Evolutionary conservation across 805 yeast species (phyloP), one percentile per base, ranked within the genome.

Genomic region (Candida glaebosa): DNA sequence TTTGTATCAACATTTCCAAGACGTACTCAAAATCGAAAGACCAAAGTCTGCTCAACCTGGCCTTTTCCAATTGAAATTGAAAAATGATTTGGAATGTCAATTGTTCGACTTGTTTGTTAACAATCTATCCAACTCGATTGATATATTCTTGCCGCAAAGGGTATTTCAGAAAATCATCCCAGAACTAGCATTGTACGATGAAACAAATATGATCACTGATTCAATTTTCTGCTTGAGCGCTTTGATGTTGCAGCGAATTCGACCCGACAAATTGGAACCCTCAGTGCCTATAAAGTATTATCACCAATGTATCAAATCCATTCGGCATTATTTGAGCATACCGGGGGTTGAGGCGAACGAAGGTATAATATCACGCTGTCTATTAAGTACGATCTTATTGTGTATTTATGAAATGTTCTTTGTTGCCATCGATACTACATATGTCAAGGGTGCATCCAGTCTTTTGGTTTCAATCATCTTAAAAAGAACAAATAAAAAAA

Each of bases 341-440:
- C 57, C 60, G 3, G 60, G 46, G 14, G 41, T 50, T 12, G 60
- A 57, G 25, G 49, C 46, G 24, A 44, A 49, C 20, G 61, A 60
- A 4, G 66, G 64, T 2, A 53, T 58, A 12, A 58, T 59, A 20
- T 57, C 65, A 2, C 50, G 71, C 19, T 68, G 73, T 38, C 56
- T 68, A 25, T 44, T 67, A 19, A 63, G 69, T 44, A 65, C 73
- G 1, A 58, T 58, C 14, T 47, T 68, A 12, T 54, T 68, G 14
- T 64, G 71, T 31, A 56, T 67, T 10, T 65, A 64, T 48, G 73
- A 68, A 47, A 53, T 67, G 49, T 61, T 63, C 37, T 67, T 65
- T 37, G 61, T 62, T 26, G 69, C 69, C 6, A 55, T 57, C 18
- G 69, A 65, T 35, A 59, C 59, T 30, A 61, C 69, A 3, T 61